Evolutionary conservation across 1,139 yeast species (phyloP).

Genomic region (Kodamaea sp.): DNA sequence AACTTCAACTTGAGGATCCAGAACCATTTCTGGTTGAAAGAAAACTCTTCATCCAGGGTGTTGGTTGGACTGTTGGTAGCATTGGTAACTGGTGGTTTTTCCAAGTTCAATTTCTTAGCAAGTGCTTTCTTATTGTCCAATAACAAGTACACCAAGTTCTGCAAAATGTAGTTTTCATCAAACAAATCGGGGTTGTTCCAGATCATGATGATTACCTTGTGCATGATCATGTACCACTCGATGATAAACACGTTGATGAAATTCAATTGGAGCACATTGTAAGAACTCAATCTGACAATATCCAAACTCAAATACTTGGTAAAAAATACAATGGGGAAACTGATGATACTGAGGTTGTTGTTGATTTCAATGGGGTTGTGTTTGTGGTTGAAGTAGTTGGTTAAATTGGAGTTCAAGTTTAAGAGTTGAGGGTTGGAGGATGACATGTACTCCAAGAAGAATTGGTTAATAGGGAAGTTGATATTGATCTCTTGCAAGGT

Average conservation of each 20-base stretch:
- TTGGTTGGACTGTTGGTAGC: slow-evolving; percentile 3
- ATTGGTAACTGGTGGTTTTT: neutral
- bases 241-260: slow-evolving; percentile 24
- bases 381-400: slow-evolving; percentile 15
- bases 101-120: slow-evolving; percentile 12
- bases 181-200: slow-evolving; percentile 18
- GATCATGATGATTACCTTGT: slow-evolving; percentile 28
- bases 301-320: slow-evolving; percentile 26
- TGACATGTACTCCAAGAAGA: slow-evolving; percentile 11
- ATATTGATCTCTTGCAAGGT: slow-evolving; percentile 38
- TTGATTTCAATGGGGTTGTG: slow-evolving; percentile 23
- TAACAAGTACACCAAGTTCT: slow-evolving; percentile 16
- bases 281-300: slow-evolving; percentile 11
- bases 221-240: slow-evolving; percentile 44
- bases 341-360: slow-evolving; percentile 31
- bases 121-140: slow-evolving; percentile 18
- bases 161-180: slow-evolving; percentile 18
- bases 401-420: slow-evolving; percentile 20
- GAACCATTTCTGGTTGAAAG: slow-evolving; percentile 29
- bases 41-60: slow-evolving; percentile 22
- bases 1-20: slow-evolving; percentile 27
- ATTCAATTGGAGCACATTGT: slow-evolving; percentile 16
- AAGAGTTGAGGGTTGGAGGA: slow-evolving; percentile 15
- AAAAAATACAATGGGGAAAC: slow-evolving; percentile 47
- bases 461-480: slow-evolving; percentile 12